A percentile compares a stretch with the other conserved stretches of the same genome.
These are phyloP conservation scores for Neofusicoccum sp. DNA, from an alignment of 2,329 filamentous ascomycete genomes.

Conservation along the genomic window DNA sequence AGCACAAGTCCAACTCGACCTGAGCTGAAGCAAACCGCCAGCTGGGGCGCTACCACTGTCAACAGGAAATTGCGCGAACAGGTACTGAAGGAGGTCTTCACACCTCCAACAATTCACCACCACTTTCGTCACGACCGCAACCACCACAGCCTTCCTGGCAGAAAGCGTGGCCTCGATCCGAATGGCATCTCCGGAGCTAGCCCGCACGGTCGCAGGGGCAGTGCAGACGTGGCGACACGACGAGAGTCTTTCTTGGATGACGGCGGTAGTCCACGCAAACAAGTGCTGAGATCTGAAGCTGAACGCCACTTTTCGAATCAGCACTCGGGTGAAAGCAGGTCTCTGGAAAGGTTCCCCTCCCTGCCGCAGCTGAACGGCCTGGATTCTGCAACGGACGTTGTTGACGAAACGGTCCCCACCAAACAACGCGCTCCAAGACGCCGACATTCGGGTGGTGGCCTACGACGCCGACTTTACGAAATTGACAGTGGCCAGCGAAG, in stretches of 20 bases:
- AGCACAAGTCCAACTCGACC: constrained; percentile 34
- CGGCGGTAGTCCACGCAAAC: constrained; percentile 32
- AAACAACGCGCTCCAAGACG: constrained; percentile 48
- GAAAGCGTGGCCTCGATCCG: constrained; percentile 1
- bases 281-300: constrained; percentile 43
- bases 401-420: constrained; percentile 24
- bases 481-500: constrained; percentile 64
- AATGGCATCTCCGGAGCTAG: neutral
- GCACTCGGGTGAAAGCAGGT: constrained; percentile 12
- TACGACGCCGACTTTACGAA: constrained; percentile 69
- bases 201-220: constrained; percentile 37
- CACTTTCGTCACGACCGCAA: constrained; percentile 60
- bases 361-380: constrained; percentile 15
- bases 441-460: constrained; percentile 82
- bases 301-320: constrained; percentile 27
- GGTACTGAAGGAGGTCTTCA: constrained; percentile 87
- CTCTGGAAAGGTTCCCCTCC: constrained; percentile 14
- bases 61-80: constrained; percentile 86
- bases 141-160: constrained; percentile 16
- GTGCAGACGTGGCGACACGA: constrained; percentile 32
- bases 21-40: constrained; percentile 50
- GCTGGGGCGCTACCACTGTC: constrained; percentile 88
- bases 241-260: neutral
- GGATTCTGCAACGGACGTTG: constrained; percentile 26
- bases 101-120: constrained; percentile 78